Conservation (phyloP, 2,329 filamentous ascomycete genomes). For the Amauroascus verrucosus region DNA sequence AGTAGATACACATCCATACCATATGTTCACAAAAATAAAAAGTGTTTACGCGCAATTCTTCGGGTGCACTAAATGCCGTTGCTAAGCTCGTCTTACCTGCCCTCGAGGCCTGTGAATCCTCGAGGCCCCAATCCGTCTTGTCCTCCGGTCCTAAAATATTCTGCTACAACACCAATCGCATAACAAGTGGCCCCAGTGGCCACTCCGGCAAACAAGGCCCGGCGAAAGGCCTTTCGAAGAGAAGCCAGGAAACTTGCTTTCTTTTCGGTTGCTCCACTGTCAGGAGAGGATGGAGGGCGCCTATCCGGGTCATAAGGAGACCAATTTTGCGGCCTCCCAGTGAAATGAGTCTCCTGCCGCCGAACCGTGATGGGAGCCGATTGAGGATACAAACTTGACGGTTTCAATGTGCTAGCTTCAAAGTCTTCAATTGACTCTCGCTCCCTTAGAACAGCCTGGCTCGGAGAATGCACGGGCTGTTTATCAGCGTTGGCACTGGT, state of each 20-base stretch:
- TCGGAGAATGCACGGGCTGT: slow-evolving; percentile 11
- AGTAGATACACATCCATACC: neutral
- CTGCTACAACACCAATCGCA: slow-evolving; percentile 31
- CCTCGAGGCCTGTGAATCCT: slow-evolving; percentile 27
- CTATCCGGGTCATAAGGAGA: slow-evolving; percentile 15
- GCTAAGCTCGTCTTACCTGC: slow-evolving; percentile 1
- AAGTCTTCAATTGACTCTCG: slow-evolving; percentile 11
- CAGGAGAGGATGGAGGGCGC: neutral
- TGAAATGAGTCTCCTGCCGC: slow-evolving; percentile 10
- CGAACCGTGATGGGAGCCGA: slow-evolving; percentile 1
- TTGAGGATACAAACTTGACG: slow-evolving; percentile 14
- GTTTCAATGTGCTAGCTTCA: slow-evolving; percentile 11
- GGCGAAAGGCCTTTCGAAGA: slow-evolving; percentile 21
- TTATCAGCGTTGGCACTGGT: neutral
- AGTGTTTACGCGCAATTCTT: neutral
- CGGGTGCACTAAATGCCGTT: neutral
- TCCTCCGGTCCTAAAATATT: slow-evolving; percentile 36
- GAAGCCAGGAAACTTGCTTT: slow-evolving; percentile 13
- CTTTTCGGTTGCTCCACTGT: neutral
- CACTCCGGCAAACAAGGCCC: slow-evolving; percentile 28
- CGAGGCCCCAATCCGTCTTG: slow-evolving; percentile 30
- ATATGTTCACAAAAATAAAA: neutral
- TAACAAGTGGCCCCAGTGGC: slow-evolving; percentile 33
- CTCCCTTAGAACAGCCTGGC: slow-evolving; percentile 9
- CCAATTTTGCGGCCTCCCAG: slow-evolving; percentile 21